Evolutionary conservation across 1,284 basidiomycete genomes (phyloP).

Genomic region (Moniliella sp.): DNA sequence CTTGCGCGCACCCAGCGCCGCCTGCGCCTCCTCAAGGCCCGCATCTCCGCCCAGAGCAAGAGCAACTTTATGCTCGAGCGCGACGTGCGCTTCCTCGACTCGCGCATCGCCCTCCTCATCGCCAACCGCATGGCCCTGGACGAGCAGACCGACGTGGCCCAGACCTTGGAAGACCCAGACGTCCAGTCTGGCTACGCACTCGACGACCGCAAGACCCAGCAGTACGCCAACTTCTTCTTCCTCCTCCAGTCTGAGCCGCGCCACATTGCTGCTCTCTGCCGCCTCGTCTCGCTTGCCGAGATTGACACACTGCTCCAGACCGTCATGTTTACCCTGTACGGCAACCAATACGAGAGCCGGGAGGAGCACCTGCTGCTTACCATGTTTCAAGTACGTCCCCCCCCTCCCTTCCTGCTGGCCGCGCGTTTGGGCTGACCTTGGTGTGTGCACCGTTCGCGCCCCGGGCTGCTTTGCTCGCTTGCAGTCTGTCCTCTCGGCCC

Average conservation of each 20-base stretch:
- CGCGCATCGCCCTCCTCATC: constrained; percentile 90
- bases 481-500: constrained; percentile 85
- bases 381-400: constrained; percentile 55
- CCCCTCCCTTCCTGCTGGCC: neutral
- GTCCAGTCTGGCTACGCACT: constrained; percentile 38
- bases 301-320: constrained; percentile 97
- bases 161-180: constrained; percentile 65
- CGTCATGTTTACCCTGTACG: constrained; percentile 98
- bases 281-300: constrained; percentile 83
- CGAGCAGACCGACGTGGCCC: constrained; percentile 38
- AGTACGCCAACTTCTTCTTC: constrained; percentile 97
- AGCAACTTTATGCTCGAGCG: constrained; percentile 97
- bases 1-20: constrained; percentile 67
- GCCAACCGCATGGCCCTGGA: constrained; percentile 92
- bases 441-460: neutral
- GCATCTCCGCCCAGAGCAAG: constrained; percentile 92
- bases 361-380: constrained; percentile 94
- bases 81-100: constrained; percentile 92
- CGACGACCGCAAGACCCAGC: constrained; percentile 73
- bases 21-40: constrained; percentile 74
- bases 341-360: constrained; percentile 94
- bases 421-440: neutral
- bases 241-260: constrained; percentile 88
- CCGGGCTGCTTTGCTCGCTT: neutral
- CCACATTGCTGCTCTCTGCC: constrained; percentile 82